Percentiles rank a stretch among this genome's conserved stretches.
These are phyloP conservation scores for Claviceps monticola DNA, from an alignment of 2,329 filamentous ascomycete genomes.

Conservation along the genomic window DNA sequence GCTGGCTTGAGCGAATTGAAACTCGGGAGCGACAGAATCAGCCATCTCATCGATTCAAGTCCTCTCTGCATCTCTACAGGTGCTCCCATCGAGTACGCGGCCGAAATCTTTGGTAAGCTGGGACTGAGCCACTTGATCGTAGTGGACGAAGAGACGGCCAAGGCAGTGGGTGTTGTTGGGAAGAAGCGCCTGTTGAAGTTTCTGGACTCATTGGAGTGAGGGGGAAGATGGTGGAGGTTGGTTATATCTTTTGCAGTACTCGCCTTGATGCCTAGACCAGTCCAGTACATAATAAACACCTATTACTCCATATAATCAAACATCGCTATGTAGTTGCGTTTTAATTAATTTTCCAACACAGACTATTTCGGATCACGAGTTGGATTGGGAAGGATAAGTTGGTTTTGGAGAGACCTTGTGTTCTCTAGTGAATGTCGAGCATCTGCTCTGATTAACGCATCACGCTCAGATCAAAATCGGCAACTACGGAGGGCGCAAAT, in stretches of 20 bases:
- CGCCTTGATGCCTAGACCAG: neutral
- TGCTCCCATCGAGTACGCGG: conserved; percentile 43
- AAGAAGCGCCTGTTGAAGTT: conserved; percentile 35
- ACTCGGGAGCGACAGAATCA: conserved; percentile 20
- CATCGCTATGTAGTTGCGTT: too few relatives aligned
- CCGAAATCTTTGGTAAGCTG: conserved; percentile 46
- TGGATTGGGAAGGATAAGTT: too few relatives aligned
- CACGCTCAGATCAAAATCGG: too few relatives aligned
- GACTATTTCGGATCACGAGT: too few relatives aligned
- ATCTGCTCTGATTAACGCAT: too few relatives aligned
- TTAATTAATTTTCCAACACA: too few relatives aligned
- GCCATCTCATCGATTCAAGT: conserved; percentile 37
- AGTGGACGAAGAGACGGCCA: conserved; percentile 35
- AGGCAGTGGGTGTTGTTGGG: conserved; percentile 38
- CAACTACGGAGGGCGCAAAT: too few relatives aligned
- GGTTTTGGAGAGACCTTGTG: too few relatives aligned
- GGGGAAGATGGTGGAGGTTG: too few relatives aligned
- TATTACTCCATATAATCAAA: too few relatives aligned
- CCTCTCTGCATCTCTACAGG: conserved; percentile 34
- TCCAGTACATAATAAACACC: neutral
- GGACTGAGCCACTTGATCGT: conserved; percentile 40
- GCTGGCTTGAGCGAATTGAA: conserved; percentile 12
- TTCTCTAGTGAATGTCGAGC: too few relatives aligned
- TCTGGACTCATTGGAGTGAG: conserved; percentile 1
- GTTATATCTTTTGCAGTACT: neutral